Evolutionary conservation across 2,329 filamentous ascomycete species (phyloP).

Genomic region (Pseudocercospora vitis): DNA sequence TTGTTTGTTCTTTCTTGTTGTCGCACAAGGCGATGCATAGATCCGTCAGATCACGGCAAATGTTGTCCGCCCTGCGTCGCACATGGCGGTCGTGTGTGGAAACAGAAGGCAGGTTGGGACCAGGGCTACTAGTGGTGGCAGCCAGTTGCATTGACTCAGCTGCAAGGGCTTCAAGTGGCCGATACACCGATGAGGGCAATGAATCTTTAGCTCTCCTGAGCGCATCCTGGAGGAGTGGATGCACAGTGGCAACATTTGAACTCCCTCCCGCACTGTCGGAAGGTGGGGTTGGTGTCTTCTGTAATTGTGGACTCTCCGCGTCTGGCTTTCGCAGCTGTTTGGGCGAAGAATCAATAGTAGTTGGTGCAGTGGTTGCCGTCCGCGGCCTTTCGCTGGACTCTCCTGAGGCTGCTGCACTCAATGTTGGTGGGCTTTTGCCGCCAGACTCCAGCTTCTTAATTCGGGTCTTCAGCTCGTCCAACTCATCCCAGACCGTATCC

Average conservation of each 20-base stretch:
- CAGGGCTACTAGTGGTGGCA: slow-evolving; percentile 70
- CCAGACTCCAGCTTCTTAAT: slow-evolving; percentile 88
- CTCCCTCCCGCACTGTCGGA: slow-evolving; percentile 39
- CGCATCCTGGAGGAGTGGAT: slow-evolving; percentile 78
- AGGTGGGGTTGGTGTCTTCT: slow-evolving; percentile 14
- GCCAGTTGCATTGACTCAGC: slow-evolving; percentile 78
- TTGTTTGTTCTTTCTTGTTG: slow-evolving; percentile 34
- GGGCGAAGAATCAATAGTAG: slow-evolving; percentile 86
- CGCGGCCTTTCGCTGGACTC: slow-evolving; percentile 77
- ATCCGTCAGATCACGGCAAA: slow-evolving; percentile 91
- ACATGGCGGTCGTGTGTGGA: slow-evolving; percentile 80
- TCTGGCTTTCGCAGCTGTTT: slow-evolving; percentile 59
- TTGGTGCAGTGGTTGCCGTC: slow-evolving; percentile 87
- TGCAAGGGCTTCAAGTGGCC: slow-evolving; percentile 75
- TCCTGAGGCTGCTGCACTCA: slow-evolving; percentile 73
- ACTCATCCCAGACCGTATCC: slow-evolving; percentile 94
- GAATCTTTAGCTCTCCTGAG: slow-evolving; percentile 73
- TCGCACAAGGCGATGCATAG: slow-evolving; percentile 75
- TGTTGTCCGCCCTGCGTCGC: slow-evolving; percentile 83
- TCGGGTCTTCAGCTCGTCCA: slow-evolving; percentile 91
- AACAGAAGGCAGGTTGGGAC: slow-evolving; percentile 62
- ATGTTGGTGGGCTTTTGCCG: slow-evolving; percentile 74
- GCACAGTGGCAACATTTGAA: slow-evolving; percentile 56
- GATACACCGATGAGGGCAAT: slow-evolving; percentile 70
- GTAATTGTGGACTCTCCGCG: slow-evolving; percentile 28